Evolutionary conservation across 2,329 filamentous ascomycete genomes (phyloP).

Genomic region (Aspergillus japonicus): DNA sequence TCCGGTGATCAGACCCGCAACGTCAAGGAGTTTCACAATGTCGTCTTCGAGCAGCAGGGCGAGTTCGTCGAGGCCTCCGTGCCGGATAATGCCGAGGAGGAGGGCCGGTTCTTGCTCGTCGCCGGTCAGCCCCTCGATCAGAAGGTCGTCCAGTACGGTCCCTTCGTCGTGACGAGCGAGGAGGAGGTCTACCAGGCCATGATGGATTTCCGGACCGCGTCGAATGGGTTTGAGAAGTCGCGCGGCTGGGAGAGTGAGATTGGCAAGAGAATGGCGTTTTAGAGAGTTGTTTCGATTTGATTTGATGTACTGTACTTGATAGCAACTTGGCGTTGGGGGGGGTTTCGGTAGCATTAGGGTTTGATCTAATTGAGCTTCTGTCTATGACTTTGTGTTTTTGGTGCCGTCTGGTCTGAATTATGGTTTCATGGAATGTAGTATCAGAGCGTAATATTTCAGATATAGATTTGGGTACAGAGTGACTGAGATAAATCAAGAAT

Average conservation of each 20-base stretch:
- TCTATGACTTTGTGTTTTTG: neutral
- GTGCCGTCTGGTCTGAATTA: neutral
- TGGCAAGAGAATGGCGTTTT: constrained; percentile 67
- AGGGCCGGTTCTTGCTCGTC: constrained; percentile 60
- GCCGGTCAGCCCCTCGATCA: constrained; percentile 79
- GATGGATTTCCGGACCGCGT: constrained; percentile 68
- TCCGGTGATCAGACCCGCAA: constrained; percentile 36
- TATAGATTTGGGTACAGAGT: neutral
- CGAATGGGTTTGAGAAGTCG: constrained; percentile 78
- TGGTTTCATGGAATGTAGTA: neutral
- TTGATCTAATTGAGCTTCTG: neutral
- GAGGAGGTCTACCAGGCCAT: constrained; percentile 75
- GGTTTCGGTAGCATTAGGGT: neutral
- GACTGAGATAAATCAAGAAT: neutral
- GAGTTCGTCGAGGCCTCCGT: constrained; percentile 73
- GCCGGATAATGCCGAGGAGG: constrained; percentile 60
- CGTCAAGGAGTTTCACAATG: constrained; percentile 71
- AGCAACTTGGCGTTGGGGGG: constrained; percentile 2
- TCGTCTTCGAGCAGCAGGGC: constrained; percentile 79
- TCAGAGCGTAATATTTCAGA: neutral
- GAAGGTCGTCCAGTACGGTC: constrained; percentile 78
- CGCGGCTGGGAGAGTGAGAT: constrained; percentile 82
- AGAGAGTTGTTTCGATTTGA: constrained; percentile 5
- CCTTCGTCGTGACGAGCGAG: constrained; percentile 73
- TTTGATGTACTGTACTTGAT: neutral